phyloP scores from a whole-genome alignment of 352 stramenopile genomes.

The Phytophthora megakarya region DNA sequence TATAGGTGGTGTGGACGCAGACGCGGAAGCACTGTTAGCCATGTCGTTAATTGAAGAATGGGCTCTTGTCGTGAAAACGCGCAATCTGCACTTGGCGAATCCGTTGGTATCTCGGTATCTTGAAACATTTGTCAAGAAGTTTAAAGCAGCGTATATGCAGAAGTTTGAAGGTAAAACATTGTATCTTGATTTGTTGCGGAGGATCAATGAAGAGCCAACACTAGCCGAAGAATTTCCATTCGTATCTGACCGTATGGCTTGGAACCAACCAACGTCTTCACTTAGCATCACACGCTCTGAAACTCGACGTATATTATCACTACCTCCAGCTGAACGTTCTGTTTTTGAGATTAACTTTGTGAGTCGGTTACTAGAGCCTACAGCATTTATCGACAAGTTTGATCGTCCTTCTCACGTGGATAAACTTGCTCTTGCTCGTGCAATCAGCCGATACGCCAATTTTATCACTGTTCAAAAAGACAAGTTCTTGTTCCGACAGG shows the following conservation, averaged over 20 bases:
- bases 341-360: constrained; percentile 59
- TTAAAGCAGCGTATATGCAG: constrained; percentile 76
- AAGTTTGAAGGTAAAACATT: constrained; percentile 80
- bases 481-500: constrained; percentile 68
- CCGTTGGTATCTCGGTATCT: constrained; percentile 68
- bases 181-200: constrained; percentile 72
- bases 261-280: constrained; percentile 59
- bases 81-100: constrained; percentile 69
- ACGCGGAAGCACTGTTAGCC: constrained; percentile 61
- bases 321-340: constrained; percentile 39
- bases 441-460: constrained; percentile 51
- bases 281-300: constrained; percentile 74
- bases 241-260: constrained; percentile 54
- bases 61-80: constrained; percentile 62
- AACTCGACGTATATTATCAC: constrained; percentile 61
- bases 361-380: constrained; percentile 58
- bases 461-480: constrained; percentile 64
- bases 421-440: constrained; percentile 53
- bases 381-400: constrained; percentile 73
- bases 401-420: constrained; percentile 55
- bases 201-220: constrained; percentile 61
- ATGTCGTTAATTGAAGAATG: constrained; percentile 77
- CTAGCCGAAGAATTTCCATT: constrained; percentile 63
- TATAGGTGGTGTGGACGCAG: constrained; percentile 40
- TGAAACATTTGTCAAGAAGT: constrained; percentile 77